Conservation (phyloP, 2,329 filamentous ascomycete genomes). For the Zalaria sp. region DNA sequence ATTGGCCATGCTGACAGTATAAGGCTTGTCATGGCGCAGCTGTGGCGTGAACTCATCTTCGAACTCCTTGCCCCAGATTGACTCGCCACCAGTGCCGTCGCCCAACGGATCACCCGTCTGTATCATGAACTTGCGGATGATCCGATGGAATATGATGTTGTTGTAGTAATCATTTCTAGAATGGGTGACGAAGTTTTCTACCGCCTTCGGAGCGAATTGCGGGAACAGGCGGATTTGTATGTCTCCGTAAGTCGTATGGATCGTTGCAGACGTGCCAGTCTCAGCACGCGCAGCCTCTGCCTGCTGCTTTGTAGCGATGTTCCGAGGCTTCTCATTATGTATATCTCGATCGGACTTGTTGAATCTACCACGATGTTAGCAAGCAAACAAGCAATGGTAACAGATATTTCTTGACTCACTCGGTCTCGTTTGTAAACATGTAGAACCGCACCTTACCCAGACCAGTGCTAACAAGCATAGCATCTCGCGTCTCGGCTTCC, state of each 20-base stretch:
- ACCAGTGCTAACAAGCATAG: conserved; percentile 73
- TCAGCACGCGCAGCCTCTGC: conserved; percentile 42
- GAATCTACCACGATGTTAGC: conserved; percentile 25
- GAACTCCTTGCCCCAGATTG: conserved; percentile 85
- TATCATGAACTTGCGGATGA: conserved; percentile 98
- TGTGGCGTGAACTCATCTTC: conserved; percentile 78
- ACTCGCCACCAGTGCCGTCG: conserved; percentile 80
- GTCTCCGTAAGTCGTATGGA: conserved; percentile 90
- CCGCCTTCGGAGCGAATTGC: conserved; percentile 79
- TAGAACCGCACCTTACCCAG: conserved; percentile 87
- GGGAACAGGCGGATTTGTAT: conserved; percentile 90
- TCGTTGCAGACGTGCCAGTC: conserved; percentile 62
- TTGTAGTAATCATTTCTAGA: conserved; percentile 89
- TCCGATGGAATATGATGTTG: conserved; percentile 89
- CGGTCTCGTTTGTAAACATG: conserved; percentile 88
- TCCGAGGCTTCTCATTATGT: conserved; percentile 82
- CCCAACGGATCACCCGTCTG: conserved; percentile 75
- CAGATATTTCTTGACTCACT: conserved; percentile 21
- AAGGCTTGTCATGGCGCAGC: conserved; percentile 87
- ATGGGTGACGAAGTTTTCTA: conserved; percentile 96
- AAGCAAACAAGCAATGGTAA: neutral
- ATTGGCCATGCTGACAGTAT: conserved; percentile 96
- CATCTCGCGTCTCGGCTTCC: conserved; percentile 81
- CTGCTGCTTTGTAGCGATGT: conserved; percentile 39
- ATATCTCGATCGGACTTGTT: conserved; percentile 78